Evolutionary conservation across 1,139 yeast genomes (phyloP), one percentile per base, ranked within the genome.

Genomic region (Protomyces lactucae-debilis): DNA sequence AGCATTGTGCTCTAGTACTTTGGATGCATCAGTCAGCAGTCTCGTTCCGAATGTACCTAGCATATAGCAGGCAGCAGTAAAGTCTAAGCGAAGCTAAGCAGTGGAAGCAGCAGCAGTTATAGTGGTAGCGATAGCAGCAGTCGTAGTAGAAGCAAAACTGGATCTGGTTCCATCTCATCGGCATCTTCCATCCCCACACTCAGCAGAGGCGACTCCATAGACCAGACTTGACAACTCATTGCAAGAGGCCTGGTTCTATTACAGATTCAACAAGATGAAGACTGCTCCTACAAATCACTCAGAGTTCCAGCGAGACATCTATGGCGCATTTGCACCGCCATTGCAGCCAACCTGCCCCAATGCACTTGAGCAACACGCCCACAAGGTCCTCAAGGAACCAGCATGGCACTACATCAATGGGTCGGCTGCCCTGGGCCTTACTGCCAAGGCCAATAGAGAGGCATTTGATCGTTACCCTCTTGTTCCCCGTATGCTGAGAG

Each of bases 1-100:
- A 0, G 99, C 99, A 75, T 93, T 93, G 73, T 88, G 96, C 68
- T 83, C 83, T 85, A 96, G 93, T 0, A 95, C 96, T 18, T 76
- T 76, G 53, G 90, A 92, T 3, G 86, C 85, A 57, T 85, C 83
- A 4, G 82, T 82, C 67, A 93, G 79, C 69, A 77, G 83, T 65
- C 99, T 79, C 73, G 90, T 95, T 4, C 99, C 99, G 75, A 93
- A 93, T 18, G 64, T 45, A n/a, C 55, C 28, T 14, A 32, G 56
- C 18, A 21, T 46, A 39, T 28, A 28, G 32, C 0, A 1, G 32
- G 32, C 0, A 1, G 32, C 32, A 28, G 32, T 1, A 28, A 5
- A 5, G 8, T 6, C 32, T 21, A 2, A 21, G 23, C 23, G 2
- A 21, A 21, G 23, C 23, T 2, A 21, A 21, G 23, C 23, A n/a